Percentiles rank a stretch among this genome's conserved stretches.
phyloP scores from a whole-genome alignment of 164 flowering plant species.

The Macadamia integrifolia region DNA sequence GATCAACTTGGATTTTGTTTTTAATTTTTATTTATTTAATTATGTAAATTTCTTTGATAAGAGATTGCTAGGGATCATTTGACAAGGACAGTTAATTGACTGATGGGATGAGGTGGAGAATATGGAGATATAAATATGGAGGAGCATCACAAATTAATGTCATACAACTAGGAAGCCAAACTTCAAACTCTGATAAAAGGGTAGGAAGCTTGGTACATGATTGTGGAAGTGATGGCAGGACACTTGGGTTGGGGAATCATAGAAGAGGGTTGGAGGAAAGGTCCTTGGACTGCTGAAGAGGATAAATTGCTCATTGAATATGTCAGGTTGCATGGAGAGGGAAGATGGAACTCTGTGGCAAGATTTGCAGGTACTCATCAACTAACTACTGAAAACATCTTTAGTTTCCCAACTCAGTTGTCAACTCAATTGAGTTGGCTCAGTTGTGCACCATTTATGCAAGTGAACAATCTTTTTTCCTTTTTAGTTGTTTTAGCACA shows the following conservation, averaged over 20 bases:
- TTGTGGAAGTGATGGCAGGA: constrained; percentile 36
- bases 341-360: constrained; percentile 88
- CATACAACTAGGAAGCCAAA: constrained; percentile 32
- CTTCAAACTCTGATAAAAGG: background rate
- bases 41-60: no score
- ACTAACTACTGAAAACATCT: background rate
- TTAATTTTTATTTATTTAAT: no score
- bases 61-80: constrained; percentile 24
- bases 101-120: constrained; percentile 11
- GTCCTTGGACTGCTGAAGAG: constrained; percentile 97
- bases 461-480: background rate
- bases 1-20: constrained; percentile 4
- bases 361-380: constrained; percentile 52
- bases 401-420: background rate
- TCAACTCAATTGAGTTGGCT: background rate
- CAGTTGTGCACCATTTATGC: background rate
- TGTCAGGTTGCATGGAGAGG: constrained; percentile 82
- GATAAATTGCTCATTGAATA: constrained; percentile 71
- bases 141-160: constrained; percentile 20
- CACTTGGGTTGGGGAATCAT: constrained; percentile 47
- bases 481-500: background rate
- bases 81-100: constrained; percentile 34
- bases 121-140: constrained; percentile 30
- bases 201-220: constrained; percentile 15
- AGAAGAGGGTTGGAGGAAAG: constrained; percentile 75